These are phyloP conservation scores for Debaryomyces fabryi DNA, from an alignment of 1,139 yeast species.

Conservation along the genomic window DNA sequence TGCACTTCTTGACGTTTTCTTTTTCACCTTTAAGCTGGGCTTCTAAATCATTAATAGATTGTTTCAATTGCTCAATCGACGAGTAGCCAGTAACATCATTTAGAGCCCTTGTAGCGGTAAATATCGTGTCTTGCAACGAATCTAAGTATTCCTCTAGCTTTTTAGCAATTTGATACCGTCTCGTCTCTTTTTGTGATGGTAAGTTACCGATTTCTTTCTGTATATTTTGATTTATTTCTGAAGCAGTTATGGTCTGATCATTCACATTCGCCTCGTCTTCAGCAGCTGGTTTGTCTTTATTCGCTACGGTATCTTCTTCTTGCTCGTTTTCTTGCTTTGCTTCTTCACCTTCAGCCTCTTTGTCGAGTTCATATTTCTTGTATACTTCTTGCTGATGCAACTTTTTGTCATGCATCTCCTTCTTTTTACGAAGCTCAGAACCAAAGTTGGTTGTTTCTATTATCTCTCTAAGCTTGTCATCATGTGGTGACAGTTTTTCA, in stretches of 20 bases:
- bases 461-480: constrained; percentile 15
- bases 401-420: constrained; percentile 10
- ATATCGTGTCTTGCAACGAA: constrained; percentile 64
- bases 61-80: constrained; percentile 71
- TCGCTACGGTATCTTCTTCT: not conserved
- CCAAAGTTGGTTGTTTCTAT: constrained; percentile 28
- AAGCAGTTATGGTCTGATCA: not conserved
- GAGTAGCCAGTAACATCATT: constrained; percentile 95
- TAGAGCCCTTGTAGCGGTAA: constrained; percentile 71
- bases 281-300: not conserved
- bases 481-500: not conserved
- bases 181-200: constrained; percentile 36
- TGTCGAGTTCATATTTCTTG: not conserved
- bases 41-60: constrained; percentile 56
- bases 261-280: not conserved
- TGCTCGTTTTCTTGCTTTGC: not conserved
- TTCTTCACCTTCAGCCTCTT: not conserved
- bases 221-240: constrained; percentile 22
- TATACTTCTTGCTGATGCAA: constrained; percentile 12
- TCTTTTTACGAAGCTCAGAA: constrained; percentile 13
- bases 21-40: constrained; percentile 53
- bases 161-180: constrained; percentile 21
- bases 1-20: constrained; percentile 50
- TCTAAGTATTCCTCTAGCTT: constrained; percentile 58
- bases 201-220: constrained; percentile 26